Conservation (phyloP, 1,139 yeast species). For the Tardiomyces blankii region DNA sequence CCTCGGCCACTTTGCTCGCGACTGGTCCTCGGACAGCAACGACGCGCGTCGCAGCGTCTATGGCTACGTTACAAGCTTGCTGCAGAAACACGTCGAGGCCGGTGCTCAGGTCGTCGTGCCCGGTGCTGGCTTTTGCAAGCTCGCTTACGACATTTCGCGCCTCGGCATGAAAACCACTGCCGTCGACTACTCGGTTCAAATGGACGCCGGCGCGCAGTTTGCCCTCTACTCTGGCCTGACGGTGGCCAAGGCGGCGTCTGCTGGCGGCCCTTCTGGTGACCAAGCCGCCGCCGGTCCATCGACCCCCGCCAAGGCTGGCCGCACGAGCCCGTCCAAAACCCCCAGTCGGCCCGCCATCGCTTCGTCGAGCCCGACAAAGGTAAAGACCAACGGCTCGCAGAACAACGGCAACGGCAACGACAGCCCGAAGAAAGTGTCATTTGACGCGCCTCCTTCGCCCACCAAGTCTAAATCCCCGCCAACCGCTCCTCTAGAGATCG, state of each 20-base stretch:
- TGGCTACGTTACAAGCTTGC: not conserved
- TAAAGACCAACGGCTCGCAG: no score
- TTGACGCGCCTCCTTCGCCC: not conserved
- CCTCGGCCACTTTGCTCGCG: constrained; percentile 48
- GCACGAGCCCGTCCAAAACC: no score
- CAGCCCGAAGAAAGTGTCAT: not conserved
- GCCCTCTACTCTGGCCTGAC: not conserved
- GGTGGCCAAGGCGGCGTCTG: constrained; percentile 25
- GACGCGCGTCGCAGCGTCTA: constrained; percentile 8
- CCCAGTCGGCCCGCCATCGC: no score
- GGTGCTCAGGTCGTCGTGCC: constrained; percentile 42
- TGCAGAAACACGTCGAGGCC: not conserved
- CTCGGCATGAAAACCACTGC: constrained; percentile 19
- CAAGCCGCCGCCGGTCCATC: not conserved
- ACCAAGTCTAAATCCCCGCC: not conserved
- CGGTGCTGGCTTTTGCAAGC: constrained; percentile 69
- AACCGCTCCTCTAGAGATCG: constrained; percentile 17
- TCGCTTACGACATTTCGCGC: constrained; percentile 56
- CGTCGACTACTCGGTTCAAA: constrained; percentile 6
- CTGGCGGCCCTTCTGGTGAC: no score
- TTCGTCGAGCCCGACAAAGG: no score
- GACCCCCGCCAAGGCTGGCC: no score
- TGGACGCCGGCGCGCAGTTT: not conserved
- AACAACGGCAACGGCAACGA: not conserved
- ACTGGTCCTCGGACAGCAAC: constrained; percentile 40